These are phyloP conservation scores for cucumber (Cucumis sativus) DNA, from an alignment of 306 rosid genomes.

Conservation along the genomic window DNA sequence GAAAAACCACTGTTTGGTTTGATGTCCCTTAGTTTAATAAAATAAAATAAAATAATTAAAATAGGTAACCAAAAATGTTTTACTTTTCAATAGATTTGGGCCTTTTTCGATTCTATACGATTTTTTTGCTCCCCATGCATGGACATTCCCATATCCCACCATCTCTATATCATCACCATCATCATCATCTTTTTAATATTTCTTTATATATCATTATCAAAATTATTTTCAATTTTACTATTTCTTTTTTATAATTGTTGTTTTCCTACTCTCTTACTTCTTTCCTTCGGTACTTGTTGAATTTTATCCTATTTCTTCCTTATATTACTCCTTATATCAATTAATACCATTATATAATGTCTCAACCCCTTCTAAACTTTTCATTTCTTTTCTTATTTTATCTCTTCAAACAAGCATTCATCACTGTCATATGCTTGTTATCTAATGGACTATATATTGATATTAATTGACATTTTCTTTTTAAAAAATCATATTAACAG, in stretches of 20 bases:
- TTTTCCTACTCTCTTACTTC: neutral
- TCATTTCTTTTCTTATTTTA: no score
- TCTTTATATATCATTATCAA: neutral
- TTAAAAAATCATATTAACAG: no score
- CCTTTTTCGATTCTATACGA: slow-evolving; percentile 37
- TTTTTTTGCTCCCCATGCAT: slow-evolving; percentile 57
- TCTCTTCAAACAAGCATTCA: neutral
- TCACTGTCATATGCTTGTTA: neutral
- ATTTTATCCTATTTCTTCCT: neutral
- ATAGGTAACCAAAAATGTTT: slow-evolving; percentile 19
- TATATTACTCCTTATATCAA: neutral
- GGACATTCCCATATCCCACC: neutral
- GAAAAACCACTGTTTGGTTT: slow-evolving; percentile 35
- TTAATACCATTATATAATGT: neutral
- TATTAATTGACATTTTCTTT: neutral
- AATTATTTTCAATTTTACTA: neutral
- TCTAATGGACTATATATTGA: neutral
- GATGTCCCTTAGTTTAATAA: slow-evolving; percentile 32
- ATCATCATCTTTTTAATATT: neutral
- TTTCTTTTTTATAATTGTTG: neutral
- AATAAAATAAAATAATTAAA: neutral
- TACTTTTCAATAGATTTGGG: slow-evolving; percentile 36
- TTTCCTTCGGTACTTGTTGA: neutral
- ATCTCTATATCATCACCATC: neutral
- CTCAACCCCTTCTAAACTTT: neutral